Percentiles rank a stretch among this genome's conserved stretches.
Evolutionary conservation across 768 basidiomycete species (phyloP).

Genomic region (Lactarius sp.): DNA sequence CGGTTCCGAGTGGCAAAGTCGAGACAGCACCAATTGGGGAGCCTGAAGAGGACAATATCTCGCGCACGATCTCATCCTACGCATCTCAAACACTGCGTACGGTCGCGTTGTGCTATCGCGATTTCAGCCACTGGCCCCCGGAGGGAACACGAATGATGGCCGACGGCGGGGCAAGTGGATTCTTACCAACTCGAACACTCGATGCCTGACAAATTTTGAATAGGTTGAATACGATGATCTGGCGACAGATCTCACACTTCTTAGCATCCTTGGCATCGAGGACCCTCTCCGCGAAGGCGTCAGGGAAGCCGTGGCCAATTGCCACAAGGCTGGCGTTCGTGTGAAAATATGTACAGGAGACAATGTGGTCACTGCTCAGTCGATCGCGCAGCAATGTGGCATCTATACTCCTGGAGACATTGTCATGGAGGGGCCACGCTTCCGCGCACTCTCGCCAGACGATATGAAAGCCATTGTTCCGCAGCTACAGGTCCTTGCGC

Average conservation of each 20-base stretch:
- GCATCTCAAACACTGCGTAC: constrained; percentile 95
- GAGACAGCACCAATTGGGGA: constrained; percentile 60
- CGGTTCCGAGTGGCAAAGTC: constrained; percentile 35
- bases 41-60: constrained; percentile 76
- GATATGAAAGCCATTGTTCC: constrained; percentile 84
- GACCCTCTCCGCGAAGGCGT: constrained; percentile 89
- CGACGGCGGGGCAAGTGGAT: constrained; percentile 47
- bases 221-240: constrained; percentile 69
- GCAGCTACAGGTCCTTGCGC: constrained; percentile 95
- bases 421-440: constrained; percentile 96
- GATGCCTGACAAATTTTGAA: not conserved
- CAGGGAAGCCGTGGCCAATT: constrained; percentile 82
- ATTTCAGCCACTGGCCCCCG: constrained; percentile 86
- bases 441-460: constrained; percentile 65
- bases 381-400: constrained; percentile 93
- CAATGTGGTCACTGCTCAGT: constrained; percentile 92
- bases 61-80: constrained; percentile 93
- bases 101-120: constrained; percentile 89
- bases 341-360: constrained; percentile 99
- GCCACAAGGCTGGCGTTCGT: constrained; percentile 81
- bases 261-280: constrained; percentile 92
- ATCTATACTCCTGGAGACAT: constrained; percentile 92
- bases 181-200: not conserved
- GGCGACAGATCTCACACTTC: constrained; percentile 69
- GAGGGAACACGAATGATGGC: constrained; percentile 36